Conservation (phyloP, 495 filamentous ascomycete species). For the Penicillium longicatenatum region DNA sequence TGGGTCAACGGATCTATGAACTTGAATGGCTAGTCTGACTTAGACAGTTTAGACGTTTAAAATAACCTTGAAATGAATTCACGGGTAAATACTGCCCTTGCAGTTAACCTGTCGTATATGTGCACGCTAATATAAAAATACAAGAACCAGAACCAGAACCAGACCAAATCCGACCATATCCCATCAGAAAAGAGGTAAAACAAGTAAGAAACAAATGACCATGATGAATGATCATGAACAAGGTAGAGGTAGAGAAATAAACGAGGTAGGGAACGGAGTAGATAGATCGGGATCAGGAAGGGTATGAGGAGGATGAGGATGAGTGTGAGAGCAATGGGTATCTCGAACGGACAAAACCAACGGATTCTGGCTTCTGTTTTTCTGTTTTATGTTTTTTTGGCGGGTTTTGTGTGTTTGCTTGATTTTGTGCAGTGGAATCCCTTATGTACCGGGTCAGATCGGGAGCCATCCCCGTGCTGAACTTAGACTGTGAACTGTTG, state of each 20-base stretch:
- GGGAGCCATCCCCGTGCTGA: not conserved
- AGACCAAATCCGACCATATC: not conserved
- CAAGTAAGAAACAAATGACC: not conserved
- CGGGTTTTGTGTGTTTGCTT: not conserved
- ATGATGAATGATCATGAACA: no score
- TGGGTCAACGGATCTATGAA: not conserved
- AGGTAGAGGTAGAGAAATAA: not conserved
- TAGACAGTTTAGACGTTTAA: no score
- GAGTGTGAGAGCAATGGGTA: slow-evolving; percentile 19
- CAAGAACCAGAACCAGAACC: not conserved
- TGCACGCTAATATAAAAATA: slow-evolving; percentile 5
- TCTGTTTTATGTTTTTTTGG: slow-evolving; percentile 4
- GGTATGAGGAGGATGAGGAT: not conserved
- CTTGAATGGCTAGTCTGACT: not conserved
- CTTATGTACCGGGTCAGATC: not conserved
- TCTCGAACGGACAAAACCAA: slow-evolving; percentile 16
- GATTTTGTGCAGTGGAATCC: not conserved
- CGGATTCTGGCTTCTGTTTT: slow-evolving; percentile 1
- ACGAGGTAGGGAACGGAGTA: not conserved
- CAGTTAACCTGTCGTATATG: slow-evolving; percentile 1
- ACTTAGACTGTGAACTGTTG: not conserved
- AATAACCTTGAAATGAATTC: not conserved
- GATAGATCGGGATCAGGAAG: not conserved
- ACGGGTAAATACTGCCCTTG: not conserved
- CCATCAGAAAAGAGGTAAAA: not conserved